Conservation (phyloP, 257 asterid genomes). For the Solanum bulbocastanum region DNA sequence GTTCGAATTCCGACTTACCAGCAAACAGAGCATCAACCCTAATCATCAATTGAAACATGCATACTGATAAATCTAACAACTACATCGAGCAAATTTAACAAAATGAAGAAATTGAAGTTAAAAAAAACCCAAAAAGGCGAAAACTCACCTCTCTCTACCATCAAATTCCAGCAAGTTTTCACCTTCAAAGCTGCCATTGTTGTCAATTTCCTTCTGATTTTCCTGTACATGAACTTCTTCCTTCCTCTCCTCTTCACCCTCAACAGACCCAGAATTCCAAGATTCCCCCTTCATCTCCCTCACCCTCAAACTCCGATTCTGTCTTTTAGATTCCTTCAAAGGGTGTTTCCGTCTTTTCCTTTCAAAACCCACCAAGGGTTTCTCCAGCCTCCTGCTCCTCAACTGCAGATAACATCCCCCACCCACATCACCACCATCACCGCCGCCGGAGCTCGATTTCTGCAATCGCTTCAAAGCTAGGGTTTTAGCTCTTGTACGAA, state of each 20-base stretch:
- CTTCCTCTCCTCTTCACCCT: neutral
- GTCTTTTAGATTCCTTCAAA: neutral
- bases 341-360: conserved; percentile 2
- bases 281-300: neutral
- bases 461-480: conserved; percentile 21
- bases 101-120: neutral
- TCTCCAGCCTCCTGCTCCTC: conserved; percentile 16
- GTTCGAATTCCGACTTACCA: neutral
- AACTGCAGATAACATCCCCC: conserved; percentile 26
- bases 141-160: conserved; percentile 17
- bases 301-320: neutral
- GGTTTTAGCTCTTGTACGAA: conserved; percentile 29
- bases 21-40: neutral
- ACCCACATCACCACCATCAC: neutral
- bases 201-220: neutral
- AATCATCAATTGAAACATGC: neutral
- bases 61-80: neutral
- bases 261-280: neutral
- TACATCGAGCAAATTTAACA: neutral
- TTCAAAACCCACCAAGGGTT: neutral
- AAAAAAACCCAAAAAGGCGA: neutral
- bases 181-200: neutral
- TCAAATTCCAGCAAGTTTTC: conserved; percentile 21
- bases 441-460: neutral
- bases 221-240: neutral